A percentile compares a stretch with the other conserved stretches of the same genome.
Evolutionary conservation across 352 stramenopile species (phyloP).

Genomic region (Elongisporangium prolatum): DNA sequence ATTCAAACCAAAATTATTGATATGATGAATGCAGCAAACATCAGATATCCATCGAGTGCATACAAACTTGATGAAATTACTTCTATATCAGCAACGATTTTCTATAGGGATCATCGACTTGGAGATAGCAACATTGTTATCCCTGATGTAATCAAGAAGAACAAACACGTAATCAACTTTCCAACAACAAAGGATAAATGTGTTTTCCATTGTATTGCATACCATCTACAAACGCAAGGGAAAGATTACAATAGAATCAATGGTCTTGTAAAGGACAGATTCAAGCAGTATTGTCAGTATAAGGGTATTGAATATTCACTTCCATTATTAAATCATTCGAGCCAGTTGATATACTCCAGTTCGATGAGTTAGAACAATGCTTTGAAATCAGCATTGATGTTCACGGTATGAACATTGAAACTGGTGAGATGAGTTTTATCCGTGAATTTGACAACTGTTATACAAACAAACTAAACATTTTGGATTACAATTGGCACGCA

Average conservation of each 20-base stretch:
- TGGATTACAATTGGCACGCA: neutral
- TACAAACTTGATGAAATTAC: neutral
- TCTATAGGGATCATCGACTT: slow-evolving; percentile 2
- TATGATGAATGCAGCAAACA: neutral
- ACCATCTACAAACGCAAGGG: neutral
- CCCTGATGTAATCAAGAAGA: slow-evolving; percentile 5
- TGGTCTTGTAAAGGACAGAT: neutral
- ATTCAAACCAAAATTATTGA: slow-evolving; percentile 3
- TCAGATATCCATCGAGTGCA: neutral
- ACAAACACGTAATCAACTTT: slow-evolving; percentile 7
- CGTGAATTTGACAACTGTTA: neutral
- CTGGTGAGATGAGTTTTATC: slow-evolving; percentile 1
- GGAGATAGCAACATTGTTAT: slow-evolving; percentile 1
- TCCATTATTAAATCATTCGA: slow-evolving; percentile 4
- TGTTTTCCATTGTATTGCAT: slow-evolving; percentile 12
- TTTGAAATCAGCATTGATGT: slow-evolving; percentile 11
- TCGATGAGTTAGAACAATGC: slow-evolving; percentile 11
- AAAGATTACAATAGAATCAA: too few relatives aligned
- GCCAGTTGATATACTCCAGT: slow-evolving; percentile 11
- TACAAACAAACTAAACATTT: neutral
- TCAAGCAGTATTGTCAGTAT: neutral
- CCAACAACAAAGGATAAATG: slow-evolving; percentile 8
- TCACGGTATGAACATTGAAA: slow-evolving; percentile 1
- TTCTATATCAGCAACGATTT: neutral
- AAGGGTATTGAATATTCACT: too few relatives aligned